Evolutionary conservation across 208 protist genomes (phyloP).

Genomic region (Crithidia expoeki): DNA sequence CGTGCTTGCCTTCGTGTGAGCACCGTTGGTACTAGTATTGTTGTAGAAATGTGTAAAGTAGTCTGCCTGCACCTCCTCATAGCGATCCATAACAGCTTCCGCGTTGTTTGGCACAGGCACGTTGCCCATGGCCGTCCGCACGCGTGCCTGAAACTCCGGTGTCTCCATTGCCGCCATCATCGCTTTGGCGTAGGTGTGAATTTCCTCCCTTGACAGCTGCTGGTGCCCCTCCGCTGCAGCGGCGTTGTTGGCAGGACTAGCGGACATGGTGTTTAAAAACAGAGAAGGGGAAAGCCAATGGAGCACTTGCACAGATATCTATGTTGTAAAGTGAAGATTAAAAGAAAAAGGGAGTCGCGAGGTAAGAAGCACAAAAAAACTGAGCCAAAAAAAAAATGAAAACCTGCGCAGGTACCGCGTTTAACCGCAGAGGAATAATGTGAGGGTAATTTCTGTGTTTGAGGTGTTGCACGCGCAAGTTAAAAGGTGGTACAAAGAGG

Average conservation of each 20-base stretch:
- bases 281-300: not conserved
- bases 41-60: constrained; percentile 41
- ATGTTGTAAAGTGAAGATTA: no score
- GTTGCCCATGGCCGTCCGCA: constrained; percentile 30
- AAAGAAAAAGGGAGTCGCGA: no score
- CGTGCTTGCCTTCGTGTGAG: not conserved
- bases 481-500: no score
- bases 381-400: not conserved
- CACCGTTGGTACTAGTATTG: not conserved
- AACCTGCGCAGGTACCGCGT: not conserved
- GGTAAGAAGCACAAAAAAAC: not conserved
- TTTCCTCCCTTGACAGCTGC: constrained; percentile 38
- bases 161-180: constrained; percentile 59
- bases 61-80: constrained; percentile 66
- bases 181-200: constrained; percentile 50
- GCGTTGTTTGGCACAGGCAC: constrained; percentile 42
- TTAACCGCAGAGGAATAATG: no score
- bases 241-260: not conserved
- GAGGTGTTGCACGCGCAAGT: no score
- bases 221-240: not conserved
- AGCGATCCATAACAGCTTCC: constrained; percentile 61
- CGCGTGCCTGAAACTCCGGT: constrained; percentile 35
- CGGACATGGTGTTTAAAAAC: not conserved
- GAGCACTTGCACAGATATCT: no score
- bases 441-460: no score